Conservation (phyloP, 441 rosid species). For the Bruguiera hainesii region DNA sequence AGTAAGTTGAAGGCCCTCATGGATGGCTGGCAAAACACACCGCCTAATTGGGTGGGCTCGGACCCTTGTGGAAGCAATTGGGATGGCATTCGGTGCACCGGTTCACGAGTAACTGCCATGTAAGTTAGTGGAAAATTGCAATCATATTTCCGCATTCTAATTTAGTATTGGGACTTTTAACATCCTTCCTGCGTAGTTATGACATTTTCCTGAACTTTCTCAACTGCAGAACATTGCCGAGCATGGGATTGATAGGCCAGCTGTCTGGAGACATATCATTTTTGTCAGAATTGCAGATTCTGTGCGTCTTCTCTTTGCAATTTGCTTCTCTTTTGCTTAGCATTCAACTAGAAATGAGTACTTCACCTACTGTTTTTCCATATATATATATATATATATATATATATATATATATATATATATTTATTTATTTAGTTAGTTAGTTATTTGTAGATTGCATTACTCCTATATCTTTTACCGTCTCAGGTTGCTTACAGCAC, state of each 20-base stretch:
- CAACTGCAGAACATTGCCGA: constrained; percentile 53
- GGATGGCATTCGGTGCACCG: constrained; percentile 65
- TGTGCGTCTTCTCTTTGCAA: constrained; percentile 41
- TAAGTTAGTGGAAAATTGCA: constrained; percentile 21
- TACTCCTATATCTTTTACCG: too few species aligned
- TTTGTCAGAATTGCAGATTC: constrained; percentile 50
- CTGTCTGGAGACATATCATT: constrained; percentile 49
- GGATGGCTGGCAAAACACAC: constrained; percentile 42
- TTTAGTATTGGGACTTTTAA: not conserved
- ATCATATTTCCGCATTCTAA: not conserved
- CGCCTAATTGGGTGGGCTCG: constrained; percentile 54
- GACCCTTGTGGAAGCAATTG: constrained; percentile 80
- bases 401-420: too few species aligned
- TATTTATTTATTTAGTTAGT: too few species aligned
- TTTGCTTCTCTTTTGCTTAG: not conserved
- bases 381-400: too few species aligned
- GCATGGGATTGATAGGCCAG: constrained; percentile 48
- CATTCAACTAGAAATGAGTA: not conserved
- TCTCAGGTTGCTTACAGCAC: too few species aligned
- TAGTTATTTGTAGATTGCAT: too few species aligned
- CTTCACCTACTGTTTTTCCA: too few species aligned
- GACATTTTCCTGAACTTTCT: constrained; percentile 3
- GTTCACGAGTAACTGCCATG: constrained; percentile 60
- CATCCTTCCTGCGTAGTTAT: not conserved
- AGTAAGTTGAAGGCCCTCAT: constrained; percentile 37